Conservation (phyloP, 2,329 filamentous ascomycete genomes). For the Alternaria dauci region DNA sequence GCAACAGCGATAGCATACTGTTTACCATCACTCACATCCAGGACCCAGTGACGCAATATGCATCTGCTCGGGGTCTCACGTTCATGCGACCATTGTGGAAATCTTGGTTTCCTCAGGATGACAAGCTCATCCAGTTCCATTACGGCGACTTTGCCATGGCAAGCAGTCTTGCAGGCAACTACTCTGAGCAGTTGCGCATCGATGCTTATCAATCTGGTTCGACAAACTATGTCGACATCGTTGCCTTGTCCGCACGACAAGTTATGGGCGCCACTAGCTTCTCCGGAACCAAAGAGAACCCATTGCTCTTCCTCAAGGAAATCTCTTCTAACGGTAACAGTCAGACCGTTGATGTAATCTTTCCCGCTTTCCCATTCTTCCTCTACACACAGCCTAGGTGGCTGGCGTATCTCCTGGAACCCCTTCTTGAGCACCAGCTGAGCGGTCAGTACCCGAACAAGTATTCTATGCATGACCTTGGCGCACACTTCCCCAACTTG, state of each 20-base stretch:
- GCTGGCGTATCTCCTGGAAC: conserved; percentile 81
- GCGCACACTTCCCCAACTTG: conserved; percentile 76
- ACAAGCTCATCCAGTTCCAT: conserved; percentile 76
- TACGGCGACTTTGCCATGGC: conserved; percentile 76
- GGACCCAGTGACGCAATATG: conserved; percentile 80
- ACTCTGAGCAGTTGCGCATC: conserved; percentile 72
- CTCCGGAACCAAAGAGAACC: conserved; percentile 73
- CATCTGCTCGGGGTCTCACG: conserved; percentile 77
- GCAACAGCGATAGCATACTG: conserved; percentile 63
- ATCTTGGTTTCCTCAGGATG: conserved; percentile 71
- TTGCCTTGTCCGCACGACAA: conserved; percentile 79
- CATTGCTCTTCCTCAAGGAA: conserved; percentile 82
- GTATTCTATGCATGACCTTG: conserved; percentile 81
- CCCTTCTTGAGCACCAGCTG: conserved; percentile 80
- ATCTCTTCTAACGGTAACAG: conserved; percentile 86
- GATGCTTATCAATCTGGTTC: conserved; percentile 80
- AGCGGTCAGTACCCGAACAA: conserved; percentile 86
- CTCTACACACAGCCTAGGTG: conserved; percentile 83
- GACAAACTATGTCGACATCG: conserved; percentile 78
- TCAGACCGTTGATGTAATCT: conserved; percentile 88
- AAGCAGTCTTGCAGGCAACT: conserved; percentile 71
- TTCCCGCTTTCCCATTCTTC: conserved; percentile 86
- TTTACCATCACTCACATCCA: conserved; percentile 83
- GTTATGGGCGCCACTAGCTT: conserved; percentile 81
- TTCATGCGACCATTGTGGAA: conserved; percentile 82